Evolutionary conservation across 495 filamentous ascomycete genomes (phyloP).

Genomic region (Aspergillus cristatus): DNA sequence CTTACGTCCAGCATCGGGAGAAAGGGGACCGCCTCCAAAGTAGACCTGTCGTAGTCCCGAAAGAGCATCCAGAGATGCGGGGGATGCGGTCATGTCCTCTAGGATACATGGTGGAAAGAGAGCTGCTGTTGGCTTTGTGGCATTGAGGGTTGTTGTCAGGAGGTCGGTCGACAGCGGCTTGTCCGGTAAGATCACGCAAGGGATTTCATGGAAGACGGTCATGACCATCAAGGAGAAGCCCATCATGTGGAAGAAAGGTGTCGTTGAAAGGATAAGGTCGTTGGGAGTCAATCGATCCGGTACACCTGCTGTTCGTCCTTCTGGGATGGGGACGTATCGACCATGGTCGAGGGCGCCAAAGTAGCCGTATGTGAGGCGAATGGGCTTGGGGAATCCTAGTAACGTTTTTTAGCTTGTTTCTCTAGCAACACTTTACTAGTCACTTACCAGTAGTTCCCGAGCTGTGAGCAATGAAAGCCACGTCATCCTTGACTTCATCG

Average conservation of each 20-base stretch:
- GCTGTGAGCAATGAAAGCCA: conserved; percentile 44
- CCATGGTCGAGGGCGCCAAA: conserved; percentile 32
- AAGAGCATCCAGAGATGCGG: conserved; percentile 1
- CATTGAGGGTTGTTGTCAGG: conserved; percentile 1
- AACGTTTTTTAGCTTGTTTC: background rate
- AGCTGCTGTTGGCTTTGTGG: conserved; percentile 2
- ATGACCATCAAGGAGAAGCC: conserved; percentile 2
- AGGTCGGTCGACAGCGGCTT: conserved; percentile 5
- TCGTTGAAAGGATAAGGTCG: conserved; percentile 7
- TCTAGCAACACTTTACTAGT: background rate
- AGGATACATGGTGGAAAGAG: conserved; percentile 11
- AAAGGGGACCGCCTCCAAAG: conserved; percentile 12
- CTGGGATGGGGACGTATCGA: conserved; percentile 14
- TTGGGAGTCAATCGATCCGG: conserved; percentile 12
- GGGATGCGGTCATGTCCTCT: conserved; percentile 6
- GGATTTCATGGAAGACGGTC: conserved; percentile 10
- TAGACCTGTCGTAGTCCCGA: conserved; percentile 3
- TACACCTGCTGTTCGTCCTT: conserved; percentile 5
- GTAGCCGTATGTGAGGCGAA: conserved; percentile 39
- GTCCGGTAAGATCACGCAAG: conserved; percentile 8
- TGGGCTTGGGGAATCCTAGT: conserved; percentile 40
- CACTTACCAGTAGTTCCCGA: conserved; percentile 48
- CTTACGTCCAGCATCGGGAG: conserved; percentile 7
- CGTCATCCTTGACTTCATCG: conserved; percentile 32
- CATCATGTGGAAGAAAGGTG: conserved; percentile 17